Conservation (phyloP, 1,284 basidiomycete genomes). For the Cryptococcus deneoformans region DNA sequence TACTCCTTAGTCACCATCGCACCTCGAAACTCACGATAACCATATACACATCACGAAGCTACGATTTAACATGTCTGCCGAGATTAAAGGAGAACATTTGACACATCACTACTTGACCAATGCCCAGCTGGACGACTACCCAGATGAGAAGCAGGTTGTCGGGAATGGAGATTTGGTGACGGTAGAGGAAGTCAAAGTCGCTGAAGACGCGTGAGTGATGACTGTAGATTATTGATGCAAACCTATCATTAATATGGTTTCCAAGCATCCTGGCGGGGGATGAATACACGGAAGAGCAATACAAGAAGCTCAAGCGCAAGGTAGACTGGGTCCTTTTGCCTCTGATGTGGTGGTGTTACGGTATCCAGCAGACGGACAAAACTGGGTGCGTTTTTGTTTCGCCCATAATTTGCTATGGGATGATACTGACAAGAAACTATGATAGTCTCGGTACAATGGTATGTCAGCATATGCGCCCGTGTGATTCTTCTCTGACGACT, state of each 20-base stretch:
- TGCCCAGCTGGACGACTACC: not conserved
- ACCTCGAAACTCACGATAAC: too few species aligned
- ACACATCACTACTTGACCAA: conserved; percentile 6
- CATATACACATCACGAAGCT: too few species aligned
- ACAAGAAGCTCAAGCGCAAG: conserved; percentile 28
- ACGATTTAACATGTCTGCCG: not conserved
- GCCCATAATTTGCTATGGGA: not conserved
- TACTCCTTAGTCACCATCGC: too few species aligned
- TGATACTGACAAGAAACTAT: too few species aligned
- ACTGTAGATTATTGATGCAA: not conserved
- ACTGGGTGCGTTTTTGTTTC: conserved; percentile 8
- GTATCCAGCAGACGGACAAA: conserved; percentile 40
- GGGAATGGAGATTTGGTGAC: conserved; percentile 11
- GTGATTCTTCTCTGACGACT: not conserved
- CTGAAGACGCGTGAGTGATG: conserved; percentile 15
- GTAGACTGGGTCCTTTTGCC: conserved; percentile 29
- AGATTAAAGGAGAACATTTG: not conserved
- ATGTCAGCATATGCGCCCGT: not conserved
- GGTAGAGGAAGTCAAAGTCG: conserved; percentile 12
- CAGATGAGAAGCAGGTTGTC: conserved; percentile 9
- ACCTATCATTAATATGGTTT: conserved; percentile 41
- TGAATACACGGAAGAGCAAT: conserved; percentile 25
- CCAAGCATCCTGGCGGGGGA: conserved; percentile 1
- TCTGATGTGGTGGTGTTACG: conserved; percentile 38
- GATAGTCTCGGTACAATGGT: conserved; percentile 17